Evolutionary conservation across 352 stramenopile species (phyloP), one percentile per base, ranked within the genome.

Genomic region (Globisporangium radiosum): DNA sequence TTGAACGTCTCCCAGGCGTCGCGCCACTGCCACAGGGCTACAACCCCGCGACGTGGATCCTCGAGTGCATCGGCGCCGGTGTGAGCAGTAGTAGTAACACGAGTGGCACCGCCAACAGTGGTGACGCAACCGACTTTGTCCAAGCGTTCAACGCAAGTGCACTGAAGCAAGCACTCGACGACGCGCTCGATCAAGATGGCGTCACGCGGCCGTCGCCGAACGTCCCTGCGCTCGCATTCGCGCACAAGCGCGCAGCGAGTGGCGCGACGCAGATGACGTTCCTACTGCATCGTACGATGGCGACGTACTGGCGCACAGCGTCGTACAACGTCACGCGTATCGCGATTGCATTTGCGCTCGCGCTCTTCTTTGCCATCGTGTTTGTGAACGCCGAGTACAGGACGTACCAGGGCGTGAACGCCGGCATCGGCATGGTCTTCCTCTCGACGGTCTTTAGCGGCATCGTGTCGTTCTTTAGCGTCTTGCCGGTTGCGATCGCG

Each of bases 401-500:
- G 3, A 76, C 75, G 11, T 85, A 77, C 52, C 66, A 69, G 44
- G 73, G 73, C 5, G 60, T 71, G 42, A 83, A 84, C 56, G 64
- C 66, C 11, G 78, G 76, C 14, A 63, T 97, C 37, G 80, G 85
- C 11, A 84, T 95, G 52, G 7, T 57, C 38, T 45, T 57, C 52
- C n/a, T 45, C 25, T 25, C 38, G 52, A 57, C 52, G 13, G 33
- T 45, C n/a, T 45, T 57, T 25, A 37, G 43, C 52, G 76, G 77
- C 33, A 82, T 95, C 52, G 85, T 93, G 38, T 88, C 77, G n/a
- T 86, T 96, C 47, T 77, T 94, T 48, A 85, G 72, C 3, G 81
- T 92, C 0, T 59, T 97, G 6, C 78, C 87, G 36, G 69, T 96
- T 6, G 85, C 94, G 39, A 69, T 84, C 52, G 75, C 71, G 7